Evolutionary conservation across 768 basidiomycete species (phyloP), one percentile per base, ranked within the genome.

Genomic region (Dictyophora rubrovolvata): DNA sequence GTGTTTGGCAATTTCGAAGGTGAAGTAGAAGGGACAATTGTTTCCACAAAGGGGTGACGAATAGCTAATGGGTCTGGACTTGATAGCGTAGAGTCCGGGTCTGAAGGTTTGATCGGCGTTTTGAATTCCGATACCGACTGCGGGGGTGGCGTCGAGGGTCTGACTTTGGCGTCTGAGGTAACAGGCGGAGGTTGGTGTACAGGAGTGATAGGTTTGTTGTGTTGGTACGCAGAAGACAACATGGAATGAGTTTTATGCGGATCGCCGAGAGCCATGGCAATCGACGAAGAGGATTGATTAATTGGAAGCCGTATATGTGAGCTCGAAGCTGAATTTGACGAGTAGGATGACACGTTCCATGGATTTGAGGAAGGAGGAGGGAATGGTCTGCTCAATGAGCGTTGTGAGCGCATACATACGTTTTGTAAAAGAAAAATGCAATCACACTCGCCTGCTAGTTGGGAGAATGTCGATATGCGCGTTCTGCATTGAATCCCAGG

Each of bases 201-300:
- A 14, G n/a, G 42, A 12, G 42, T 4, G 10, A 42, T 42, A 4
- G 14, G 42, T n/a, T 14, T 42, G n/a, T 42, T 42, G 10, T 42
- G 42, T 12, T 42, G 42, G n/a, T 42, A 42, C n/a, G n/a, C 23
- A 33, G 46, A 33, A 35, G 48, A 36, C 9, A 20, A 34, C 14
- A 61, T 61, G 36, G 63, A 54, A 18, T 20, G 53, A 54, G 42
- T 53, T 21, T 62, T 51, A 11, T 16, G 7, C 5, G 73, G 75
- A 47, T 74, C 70, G 5, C 85, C 86, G 21, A 91, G 77, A 2
- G 89, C 89, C 68, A 77, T 77, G 5, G 88, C 87, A 58, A 89
- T 79, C 12, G 88, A 89, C 1, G 87, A 86, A 1, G 79, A 80
- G n/a, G 77, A 74, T 37, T 73, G 78, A 46, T 86, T 73, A 17